Conservation (phyloP, 441 rosid species). For the Populus trichocarpa region DNA sequence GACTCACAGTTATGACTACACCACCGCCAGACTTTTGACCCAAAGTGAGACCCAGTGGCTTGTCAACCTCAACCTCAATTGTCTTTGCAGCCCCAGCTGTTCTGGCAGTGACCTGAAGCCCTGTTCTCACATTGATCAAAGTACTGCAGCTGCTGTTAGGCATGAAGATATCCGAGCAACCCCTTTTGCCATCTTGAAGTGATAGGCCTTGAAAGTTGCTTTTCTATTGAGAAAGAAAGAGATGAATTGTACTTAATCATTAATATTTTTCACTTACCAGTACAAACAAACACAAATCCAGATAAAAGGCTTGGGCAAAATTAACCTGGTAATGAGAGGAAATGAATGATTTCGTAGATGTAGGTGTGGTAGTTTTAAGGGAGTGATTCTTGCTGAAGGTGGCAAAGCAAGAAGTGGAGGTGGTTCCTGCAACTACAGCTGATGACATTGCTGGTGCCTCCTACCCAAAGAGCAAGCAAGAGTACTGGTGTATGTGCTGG, state of each 20-base stretch:
- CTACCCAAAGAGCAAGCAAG: not conserved
- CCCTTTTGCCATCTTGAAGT: constrained; percentile 54
- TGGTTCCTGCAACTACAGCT: constrained; percentile 46
- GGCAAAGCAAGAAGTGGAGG: constrained; percentile 41
- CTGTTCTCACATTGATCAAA: constrained; percentile 24
- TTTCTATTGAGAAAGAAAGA: constrained; percentile 37
- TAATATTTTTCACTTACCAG: too few species aligned
- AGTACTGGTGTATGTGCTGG: not conserved
- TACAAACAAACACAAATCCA: not conserved
- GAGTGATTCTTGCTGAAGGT: constrained; percentile 41
- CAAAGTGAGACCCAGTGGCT: constrained; percentile 85
- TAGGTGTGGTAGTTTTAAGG: constrained; percentile 31
- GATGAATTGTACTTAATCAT: not conserved
- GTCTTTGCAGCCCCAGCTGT: constrained; percentile 70
- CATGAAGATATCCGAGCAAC: constrained; percentile 37
- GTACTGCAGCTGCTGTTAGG: constrained; percentile 24
- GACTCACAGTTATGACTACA: constrained; percentile 79
- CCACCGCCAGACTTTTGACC: constrained; percentile 92
- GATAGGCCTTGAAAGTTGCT: constrained; percentile 60
- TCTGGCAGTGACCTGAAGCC: constrained; percentile 56
- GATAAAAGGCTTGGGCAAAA: not conserved
- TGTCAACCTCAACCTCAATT: constrained; percentile 91
- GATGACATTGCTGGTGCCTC: constrained; percentile 32
- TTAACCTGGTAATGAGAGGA: constrained; percentile 30
- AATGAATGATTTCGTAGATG: constrained; percentile 26